Conservation (phyloP, 1,284 basidiomycete genomes). For the Rhizopogon hawkerae region DNA sequence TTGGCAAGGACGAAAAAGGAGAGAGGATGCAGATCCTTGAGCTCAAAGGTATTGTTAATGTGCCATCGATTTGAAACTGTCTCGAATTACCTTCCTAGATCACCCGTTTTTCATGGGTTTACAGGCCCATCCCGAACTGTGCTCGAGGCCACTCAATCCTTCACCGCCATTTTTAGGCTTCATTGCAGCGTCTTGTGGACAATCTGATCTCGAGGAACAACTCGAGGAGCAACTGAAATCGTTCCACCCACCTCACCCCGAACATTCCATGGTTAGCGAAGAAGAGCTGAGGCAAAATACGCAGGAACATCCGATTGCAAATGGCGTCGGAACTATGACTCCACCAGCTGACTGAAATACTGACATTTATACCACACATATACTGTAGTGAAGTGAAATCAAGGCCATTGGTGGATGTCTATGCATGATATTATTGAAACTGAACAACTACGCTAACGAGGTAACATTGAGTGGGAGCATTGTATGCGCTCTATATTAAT, state of each 20-base stretch:
- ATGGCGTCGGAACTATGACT: conserved; percentile 15
- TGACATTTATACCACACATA: neutral
- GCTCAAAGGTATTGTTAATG: conserved; percentile 53
- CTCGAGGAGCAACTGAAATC: conserved; percentile 51
- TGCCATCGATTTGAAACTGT: neutral
- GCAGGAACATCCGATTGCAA: conserved; percentile 24
- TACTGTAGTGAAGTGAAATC: neutral
- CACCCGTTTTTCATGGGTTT: conserved; percentile 95
- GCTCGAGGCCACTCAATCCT: conserved; percentile 96
- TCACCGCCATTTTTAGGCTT: conserved; percentile 97
- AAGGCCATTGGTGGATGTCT: neutral
- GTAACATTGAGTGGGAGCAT: neutral
- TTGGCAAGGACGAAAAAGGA: conserved; percentile 91
- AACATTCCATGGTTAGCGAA: conserved; percentile 43
- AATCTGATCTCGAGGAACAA: conserved; percentile 65
- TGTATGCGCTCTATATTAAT: conserved; percentile 1
- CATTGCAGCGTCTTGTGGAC: conserved; percentile 71
- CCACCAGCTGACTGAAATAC: neutral
- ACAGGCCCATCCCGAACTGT: conserved; percentile 98
- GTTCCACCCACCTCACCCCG: conserved; percentile 46
- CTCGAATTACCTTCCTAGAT: conserved; percentile 37
- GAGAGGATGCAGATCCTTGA: conserved; percentile 98
- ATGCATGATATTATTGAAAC: neutral
- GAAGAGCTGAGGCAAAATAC: conserved; percentile 29
- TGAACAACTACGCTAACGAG: neutral